phyloP scores from a whole-genome alignment of 768 basidiomycete genomes.

The Lactarius hatsudake region DNA sequence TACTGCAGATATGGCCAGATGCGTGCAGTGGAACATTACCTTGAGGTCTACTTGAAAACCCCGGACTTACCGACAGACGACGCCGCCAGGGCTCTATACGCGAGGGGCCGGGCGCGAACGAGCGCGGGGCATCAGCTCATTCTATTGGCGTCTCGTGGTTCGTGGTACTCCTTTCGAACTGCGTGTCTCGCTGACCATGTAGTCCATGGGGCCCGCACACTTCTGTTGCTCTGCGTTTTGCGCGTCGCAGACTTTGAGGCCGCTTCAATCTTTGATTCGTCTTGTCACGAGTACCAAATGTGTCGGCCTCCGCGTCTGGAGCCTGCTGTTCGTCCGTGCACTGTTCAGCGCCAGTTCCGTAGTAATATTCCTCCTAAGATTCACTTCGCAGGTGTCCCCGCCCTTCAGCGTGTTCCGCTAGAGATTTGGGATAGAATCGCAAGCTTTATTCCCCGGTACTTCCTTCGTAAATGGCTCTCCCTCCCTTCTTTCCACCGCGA shows the following conservation, averaged over 20 bases:
- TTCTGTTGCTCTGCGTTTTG: background rate
- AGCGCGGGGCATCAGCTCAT: constrained; percentile 53
- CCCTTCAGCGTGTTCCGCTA: constrained; percentile 57
- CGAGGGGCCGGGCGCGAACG: constrained; percentile 58
- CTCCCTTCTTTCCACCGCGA: constrained; percentile 62
- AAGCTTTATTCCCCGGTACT: constrained; percentile 56
- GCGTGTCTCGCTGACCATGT: background rate
- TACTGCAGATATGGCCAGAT: constrained; percentile 49
- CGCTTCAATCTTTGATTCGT: constrained; percentile 57
- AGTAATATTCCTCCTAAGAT: constrained; percentile 39
- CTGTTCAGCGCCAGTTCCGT: background rate
- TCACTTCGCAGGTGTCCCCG: constrained; percentile 52
- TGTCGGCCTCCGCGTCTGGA: constrained; percentile 48
- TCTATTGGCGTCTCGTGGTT: constrained; percentile 59
- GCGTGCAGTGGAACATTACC: constrained; percentile 56
- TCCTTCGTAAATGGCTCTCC: constrained; percentile 67
- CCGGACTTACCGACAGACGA: constrained; percentile 53
- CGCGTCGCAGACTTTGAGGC: constrained; percentile 52
- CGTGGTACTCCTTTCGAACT: constrained; percentile 21
- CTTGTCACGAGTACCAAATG: constrained; percentile 50
- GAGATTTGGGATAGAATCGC: constrained; percentile 73
- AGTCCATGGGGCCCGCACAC: background rate
- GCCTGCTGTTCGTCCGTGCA: constrained; percentile 41
- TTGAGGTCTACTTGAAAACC: constrained; percentile 63
- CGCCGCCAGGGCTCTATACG: constrained; percentile 52